These are phyloP conservation scores for Chaetomium fimeti DNA, from an alignment of 495 filamentous ascomycete species.

Conservation along the genomic window DNA sequence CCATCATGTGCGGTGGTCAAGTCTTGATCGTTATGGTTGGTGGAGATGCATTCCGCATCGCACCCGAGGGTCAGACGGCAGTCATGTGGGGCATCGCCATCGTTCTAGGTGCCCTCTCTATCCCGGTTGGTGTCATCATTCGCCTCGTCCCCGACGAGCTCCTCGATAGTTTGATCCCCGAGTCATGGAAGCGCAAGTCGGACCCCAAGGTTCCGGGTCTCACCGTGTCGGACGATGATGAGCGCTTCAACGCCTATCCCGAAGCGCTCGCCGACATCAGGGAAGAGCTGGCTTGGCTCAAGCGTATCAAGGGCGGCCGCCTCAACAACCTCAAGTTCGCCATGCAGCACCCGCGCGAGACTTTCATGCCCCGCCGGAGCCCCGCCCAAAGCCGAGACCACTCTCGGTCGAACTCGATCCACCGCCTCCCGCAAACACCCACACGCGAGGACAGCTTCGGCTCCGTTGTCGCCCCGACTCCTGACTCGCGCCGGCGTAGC, in stretches of 20 bases:
- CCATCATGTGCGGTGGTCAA: slow-evolving; percentile 75
- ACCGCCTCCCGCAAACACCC: slow-evolving; percentile 62
- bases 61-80: slow-evolving; percentile 45
- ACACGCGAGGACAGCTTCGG: slow-evolving; percentile 54
- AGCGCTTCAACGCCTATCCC: slow-evolving; percentile 66
- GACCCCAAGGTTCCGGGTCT: slow-evolving; percentile 47
- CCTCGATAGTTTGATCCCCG: slow-evolving; percentile 65
- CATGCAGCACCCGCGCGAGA: slow-evolving; percentile 73
- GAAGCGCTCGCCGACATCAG: slow-evolving; percentile 71
- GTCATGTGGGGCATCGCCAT: slow-evolving; percentile 77
- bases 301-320: slow-evolving; percentile 86
- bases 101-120: slow-evolving; percentile 66
- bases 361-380: slow-evolving; percentile 67
- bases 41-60: slow-evolving; percentile 69
- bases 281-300: slow-evolving; percentile 83
- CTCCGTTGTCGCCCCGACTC: slow-evolving; percentile 56
- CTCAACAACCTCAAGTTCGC: slow-evolving; percentile 83
- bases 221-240: slow-evolving; percentile 72
- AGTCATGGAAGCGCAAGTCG: slow-evolving; percentile 64
- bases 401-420: slow-evolving; percentile 65
- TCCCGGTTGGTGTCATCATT: slow-evolving; percentile 70
- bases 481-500: slow-evolving; percentile 68
- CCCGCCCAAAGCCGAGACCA: slow-evolving; percentile 60
- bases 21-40: slow-evolving; percentile 80
- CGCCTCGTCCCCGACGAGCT: slow-evolving; percentile 58